Conservation (phyloP, 345 rosid genomes). For the Bruguiera gymnorhiza region DNA sequence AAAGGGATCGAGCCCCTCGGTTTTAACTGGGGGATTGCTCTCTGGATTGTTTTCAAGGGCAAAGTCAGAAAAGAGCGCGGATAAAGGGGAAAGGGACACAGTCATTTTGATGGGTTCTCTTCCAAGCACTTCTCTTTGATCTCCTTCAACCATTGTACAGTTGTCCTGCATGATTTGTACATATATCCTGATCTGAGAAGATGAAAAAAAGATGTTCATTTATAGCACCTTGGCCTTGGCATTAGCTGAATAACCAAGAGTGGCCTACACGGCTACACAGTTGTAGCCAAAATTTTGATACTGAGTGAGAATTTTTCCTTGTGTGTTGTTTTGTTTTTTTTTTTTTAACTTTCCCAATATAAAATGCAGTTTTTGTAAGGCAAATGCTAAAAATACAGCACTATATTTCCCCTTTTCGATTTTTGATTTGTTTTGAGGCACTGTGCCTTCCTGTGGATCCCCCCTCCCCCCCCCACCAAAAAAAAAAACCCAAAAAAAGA, state of each 20-base stretch:
- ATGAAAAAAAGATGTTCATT: neutral
- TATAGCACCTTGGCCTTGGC: neutral
- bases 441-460: too few species aligned
- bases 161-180: slow-evolving; percentile 15
- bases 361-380: too few species aligned
- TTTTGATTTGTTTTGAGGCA: too few species aligned
- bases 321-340: neutral
- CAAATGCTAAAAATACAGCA: too few species aligned
- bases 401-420: too few species aligned
- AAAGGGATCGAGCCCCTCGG: slow-evolving; percentile 42
- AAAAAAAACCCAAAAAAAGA: too few species aligned
- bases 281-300: slow-evolving; percentile 9
- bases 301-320: neutral
- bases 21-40: slow-evolving; percentile 45
- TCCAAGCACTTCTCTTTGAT: slow-evolving; percentile 56
- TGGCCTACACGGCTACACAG: neutral
- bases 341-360: neutral
- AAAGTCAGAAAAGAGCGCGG: slow-evolving; percentile 30
- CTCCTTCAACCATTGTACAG: neutral
- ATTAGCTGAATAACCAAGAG: neutral
- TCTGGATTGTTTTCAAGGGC: slow-evolving; percentile 60
- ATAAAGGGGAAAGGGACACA: slow-evolving; percentile 43
- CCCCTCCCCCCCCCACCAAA: too few species aligned
- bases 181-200: slow-evolving; percentile 13
- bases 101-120: slow-evolving; percentile 74